Conservation (phyloP, 2,329 filamentous ascomycete species). For the Pseudogymnoascus sp. region DNA sequence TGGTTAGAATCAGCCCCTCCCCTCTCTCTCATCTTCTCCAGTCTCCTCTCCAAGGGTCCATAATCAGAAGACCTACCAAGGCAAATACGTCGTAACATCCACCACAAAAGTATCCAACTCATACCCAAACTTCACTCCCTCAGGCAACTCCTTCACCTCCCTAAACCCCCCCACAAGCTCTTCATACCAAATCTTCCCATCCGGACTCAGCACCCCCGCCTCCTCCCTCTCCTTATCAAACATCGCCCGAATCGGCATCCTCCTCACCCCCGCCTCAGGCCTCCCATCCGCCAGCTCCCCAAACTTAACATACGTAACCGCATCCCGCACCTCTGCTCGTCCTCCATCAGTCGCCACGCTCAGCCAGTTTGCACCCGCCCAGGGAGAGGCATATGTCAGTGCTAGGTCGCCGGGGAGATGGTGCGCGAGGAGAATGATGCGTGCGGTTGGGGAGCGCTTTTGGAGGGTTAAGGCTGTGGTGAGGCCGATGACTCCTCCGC, state of each 20-base stretch:
- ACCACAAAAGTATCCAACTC: constrained; percentile 31
- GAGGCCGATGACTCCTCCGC: constrained; percentile 33
- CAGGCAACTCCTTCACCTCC: constrained; percentile 27
- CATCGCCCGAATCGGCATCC: constrained; percentile 10
- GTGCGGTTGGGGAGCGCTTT: constrained; percentile 27
- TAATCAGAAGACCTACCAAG: constrained; percentile 24
- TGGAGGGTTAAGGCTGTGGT: constrained; percentile 32
- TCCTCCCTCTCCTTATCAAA: constrained; percentile 15
- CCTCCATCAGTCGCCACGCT: constrained; percentile 8
- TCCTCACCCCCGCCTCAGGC: constrained; percentile 15
- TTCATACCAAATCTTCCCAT: constrained; percentile 34
- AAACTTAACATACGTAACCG: constrained; percentile 12
- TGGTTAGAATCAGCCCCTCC: constrained; percentile 10
- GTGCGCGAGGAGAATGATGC: constrained; percentile 33
- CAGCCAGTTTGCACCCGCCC: constrained; percentile 20
- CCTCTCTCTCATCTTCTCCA: neutral
- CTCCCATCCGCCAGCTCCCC: constrained; percentile 19
- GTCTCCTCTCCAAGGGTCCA: neutral
- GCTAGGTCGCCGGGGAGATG: constrained; percentile 34
- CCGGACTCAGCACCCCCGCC: constrained; percentile 27
- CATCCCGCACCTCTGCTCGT: constrained; percentile 10
- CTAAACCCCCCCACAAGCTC: constrained; percentile 30
- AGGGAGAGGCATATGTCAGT: constrained; percentile 34
- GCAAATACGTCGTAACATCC: constrained; percentile 30
- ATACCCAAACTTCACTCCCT: constrained; percentile 30